Evolutionary conservation across 257 asterid species (phyloP), one percentile per base, ranked within the genome.

Genomic region (Gentiana straminea): DNA sequence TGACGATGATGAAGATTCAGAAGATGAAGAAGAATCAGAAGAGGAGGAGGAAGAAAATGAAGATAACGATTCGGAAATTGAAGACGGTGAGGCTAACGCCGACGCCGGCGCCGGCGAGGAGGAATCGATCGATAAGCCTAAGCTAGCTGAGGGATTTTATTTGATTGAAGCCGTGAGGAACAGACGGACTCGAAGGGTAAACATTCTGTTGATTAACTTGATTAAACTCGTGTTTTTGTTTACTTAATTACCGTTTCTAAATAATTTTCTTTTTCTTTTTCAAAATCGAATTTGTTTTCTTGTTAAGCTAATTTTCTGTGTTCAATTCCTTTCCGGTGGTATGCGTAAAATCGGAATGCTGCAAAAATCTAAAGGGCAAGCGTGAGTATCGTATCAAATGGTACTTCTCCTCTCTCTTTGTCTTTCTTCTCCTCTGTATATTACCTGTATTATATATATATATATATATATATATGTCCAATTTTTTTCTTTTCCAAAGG

Each of bases 351-450:
- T 62, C 37, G 66, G 68, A 68, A 66, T 75, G 81, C 80, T 62
- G 80, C 68, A 33, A 59, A 73, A 72, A 63, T 67, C 11, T 59
- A 51, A 68, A 86, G 96, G 96, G 98, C 34, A 75, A 81, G 80
- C 82, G 74, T 59, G 94, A 90, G 80, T 90, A 73, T 57, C 68
- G 63, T 2, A 64, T 73, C 33, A 73, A 73, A 68, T 73, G 78
- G 74, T 68, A 53, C 13, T 73, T 68, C 24, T 24, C 11, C 13
- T 50, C 36, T 49, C 52, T 37, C 60, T 57, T 57, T 13, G 1
- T 68, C 39, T 8, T 24, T 24, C 24, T 24, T 24, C 24, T 24
- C 24, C 24, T 0, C 24, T 24, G 24, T 0, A 24, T 24, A 24
- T 24, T 24, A 24, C 24, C 24, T 24, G 24, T 24, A 24, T 24